Evolutionary conservation across 805 yeast species (phyloP), one percentile per base, ranked within the genome.

Genomic region (Starmerella etchellsii): DNA sequence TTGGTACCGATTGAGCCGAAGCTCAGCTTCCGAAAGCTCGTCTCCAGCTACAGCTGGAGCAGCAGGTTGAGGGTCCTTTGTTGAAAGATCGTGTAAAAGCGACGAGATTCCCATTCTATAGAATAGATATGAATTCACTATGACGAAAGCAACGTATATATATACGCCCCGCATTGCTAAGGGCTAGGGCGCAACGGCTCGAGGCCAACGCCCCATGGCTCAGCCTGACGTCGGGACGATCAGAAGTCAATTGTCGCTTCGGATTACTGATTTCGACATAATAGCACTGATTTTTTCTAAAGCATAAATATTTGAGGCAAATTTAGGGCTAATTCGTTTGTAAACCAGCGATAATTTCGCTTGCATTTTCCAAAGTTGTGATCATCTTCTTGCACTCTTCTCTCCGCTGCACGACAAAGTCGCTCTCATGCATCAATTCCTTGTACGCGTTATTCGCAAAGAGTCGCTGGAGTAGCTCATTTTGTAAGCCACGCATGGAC

Each of bases 331-430:
- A 34, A 9, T 31, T 15, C 2, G 43, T 39, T 25, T 40, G 46
- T 11, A 47, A 46, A 20, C 48, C 42, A 8, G 54, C 55, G 29
- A 91, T 96, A 60, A 91, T 87, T 59, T 81, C 93, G 53, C 83
- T 76, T 22, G 97, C 98, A 61, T 84, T 78, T 55, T 69, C 74
- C 62, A 91, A 71, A 38, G 88, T 88, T 52, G 81, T 91, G 42
- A 91, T 94, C 97, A 91, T 91, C 69, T 81, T 82, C 59, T 77
- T 66, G 62, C 96, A 87, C 63, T 91, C 97, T 57, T 78, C 80
- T 64, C 98, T 79, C 69, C 95, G 79, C 62, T 85, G 94, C 46
- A 84, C 85, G 0, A 96, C 91, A 40, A 74, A 60, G 40, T 88
- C 97, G 56, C 87, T 85, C 63, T 91, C 98, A 63, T 80, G 82